Conservation (phyloP, 129 eudicot genomes). For the Mikania micrantha region DNA sequence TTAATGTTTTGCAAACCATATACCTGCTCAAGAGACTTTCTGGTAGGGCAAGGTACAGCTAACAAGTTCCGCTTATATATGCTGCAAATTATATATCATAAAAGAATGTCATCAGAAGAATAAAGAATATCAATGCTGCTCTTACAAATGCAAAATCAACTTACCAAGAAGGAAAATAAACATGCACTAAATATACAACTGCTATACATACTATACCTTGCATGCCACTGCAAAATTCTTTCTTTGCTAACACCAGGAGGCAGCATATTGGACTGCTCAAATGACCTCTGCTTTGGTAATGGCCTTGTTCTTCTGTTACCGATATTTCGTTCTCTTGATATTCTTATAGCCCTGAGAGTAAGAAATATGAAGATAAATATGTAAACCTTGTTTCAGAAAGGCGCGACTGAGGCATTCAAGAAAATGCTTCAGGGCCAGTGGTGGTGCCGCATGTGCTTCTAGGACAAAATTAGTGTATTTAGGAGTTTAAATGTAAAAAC, state of each 20-base stretch:
- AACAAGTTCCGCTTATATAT: conserved; percentile 43
- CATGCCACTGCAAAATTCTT: conserved; percentile 55
- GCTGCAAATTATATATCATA: conserved; percentile 32
- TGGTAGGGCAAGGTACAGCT: conserved; percentile 47
- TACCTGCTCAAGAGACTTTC: conserved; percentile 40
- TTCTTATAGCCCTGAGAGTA: conserved; percentile 32
- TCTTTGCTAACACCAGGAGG: conserved; percentile 33
- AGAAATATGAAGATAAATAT: not conserved
- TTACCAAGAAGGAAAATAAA: not conserved
- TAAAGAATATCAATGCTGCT: not conserved
- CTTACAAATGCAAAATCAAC: not conserved
- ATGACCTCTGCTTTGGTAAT: conserved; percentile 50
- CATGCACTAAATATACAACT: not conserved
- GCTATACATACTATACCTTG: conserved; percentile 29
- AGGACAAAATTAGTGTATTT: too few relatives aligned
- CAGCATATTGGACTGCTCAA: conserved; percentile 22
- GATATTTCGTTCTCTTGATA: conserved; percentile 29
- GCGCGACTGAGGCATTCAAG: too few relatives aligned
- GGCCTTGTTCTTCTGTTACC: conserved; percentile 37
- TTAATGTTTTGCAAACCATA: not conserved
- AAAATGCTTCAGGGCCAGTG: too few relatives aligned
- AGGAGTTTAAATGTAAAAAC: too few relatives aligned
- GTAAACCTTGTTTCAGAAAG: too few relatives aligned
- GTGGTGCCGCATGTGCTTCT: too few relatives aligned
- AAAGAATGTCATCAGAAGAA: conserved; percentile 9